A percentile compares a stretch with the other conserved stretches of the same genome.
Conservation (phyloP, 129 eudicot genomes). For the Flaveria ramosissima region DNA sequence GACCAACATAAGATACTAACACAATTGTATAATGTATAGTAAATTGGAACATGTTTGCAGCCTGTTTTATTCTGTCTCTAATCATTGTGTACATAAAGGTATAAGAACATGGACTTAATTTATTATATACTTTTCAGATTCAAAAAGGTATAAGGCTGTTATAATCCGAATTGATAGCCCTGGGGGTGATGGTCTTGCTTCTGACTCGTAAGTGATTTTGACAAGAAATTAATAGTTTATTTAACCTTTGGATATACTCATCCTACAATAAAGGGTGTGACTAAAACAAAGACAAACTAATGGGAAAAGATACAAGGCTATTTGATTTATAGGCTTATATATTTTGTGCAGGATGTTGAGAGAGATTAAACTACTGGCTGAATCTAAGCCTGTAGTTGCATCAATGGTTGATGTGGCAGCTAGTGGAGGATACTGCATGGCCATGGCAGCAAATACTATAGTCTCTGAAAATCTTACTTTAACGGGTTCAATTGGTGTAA, state of each 20-base stretch:
- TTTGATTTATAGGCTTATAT: not conserved
- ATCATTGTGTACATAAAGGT: no score
- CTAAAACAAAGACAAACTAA: not conserved
- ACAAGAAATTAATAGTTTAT: not conserved
- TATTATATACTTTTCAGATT: slow-evolving; percentile 48
- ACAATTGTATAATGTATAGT: not conserved
- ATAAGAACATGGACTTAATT: slow-evolving; percentile 9
- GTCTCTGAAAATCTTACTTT: slow-evolving; percentile 81
- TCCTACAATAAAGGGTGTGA: not conserved
- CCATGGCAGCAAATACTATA: slow-evolving; percentile 76
- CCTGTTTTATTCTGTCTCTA: no score
- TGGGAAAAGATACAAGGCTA: not conserved
- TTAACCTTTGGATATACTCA: not conserved
- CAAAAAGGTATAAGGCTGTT: slow-evolving; percentile 75
- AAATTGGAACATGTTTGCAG: not conserved
- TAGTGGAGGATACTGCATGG: slow-evolving; percentile 94
- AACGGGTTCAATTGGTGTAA: slow-evolving; percentile 92
- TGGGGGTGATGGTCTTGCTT: slow-evolving; percentile 88
- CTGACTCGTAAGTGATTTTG: slow-evolving; percentile 72
- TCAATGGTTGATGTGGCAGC: slow-evolving; percentile 90
- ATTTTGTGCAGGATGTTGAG: slow-evolving; percentile 73
- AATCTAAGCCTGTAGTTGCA: slow-evolving; percentile 72
- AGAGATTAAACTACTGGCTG: slow-evolving; percentile 73
- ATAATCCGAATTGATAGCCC: slow-evolving; percentile 91
- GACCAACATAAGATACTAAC: not conserved